phyloP scores from a whole-genome alignment of 305 asterid genomes.

The Solanum chacoense region DNA sequence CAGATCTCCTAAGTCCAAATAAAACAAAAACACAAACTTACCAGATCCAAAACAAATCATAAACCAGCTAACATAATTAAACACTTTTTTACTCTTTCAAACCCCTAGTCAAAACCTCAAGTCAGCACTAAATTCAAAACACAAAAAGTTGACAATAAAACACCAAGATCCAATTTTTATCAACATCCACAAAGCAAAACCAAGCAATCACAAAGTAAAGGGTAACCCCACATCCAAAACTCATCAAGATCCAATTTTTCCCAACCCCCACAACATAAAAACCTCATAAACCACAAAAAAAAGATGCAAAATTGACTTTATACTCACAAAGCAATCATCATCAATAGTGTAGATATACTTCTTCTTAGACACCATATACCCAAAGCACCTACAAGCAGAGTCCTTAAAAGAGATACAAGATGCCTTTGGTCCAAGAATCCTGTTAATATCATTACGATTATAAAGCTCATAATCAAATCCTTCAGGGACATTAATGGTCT shows the following conservation, averaged over 20 bases:
- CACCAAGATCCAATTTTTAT: background rate
- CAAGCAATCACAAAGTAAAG: background rate
- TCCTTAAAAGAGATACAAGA: constrained; percentile 9
- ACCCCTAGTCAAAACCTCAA: background rate
- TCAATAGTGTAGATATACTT: constrained; percentile 7
- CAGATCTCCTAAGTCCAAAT: background rate
- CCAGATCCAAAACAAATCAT: background rate
- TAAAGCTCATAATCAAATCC: constrained; percentile 8
- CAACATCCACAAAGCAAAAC: background rate
- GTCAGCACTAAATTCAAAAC: background rate
- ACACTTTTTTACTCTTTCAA: background rate
- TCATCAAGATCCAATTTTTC: background rate
- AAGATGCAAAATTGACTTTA: background rate
- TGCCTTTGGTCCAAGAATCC: constrained; percentile 9
- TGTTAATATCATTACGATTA: constrained; percentile 2
- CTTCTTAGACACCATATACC: constrained; percentile 8
- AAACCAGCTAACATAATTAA: background rate
- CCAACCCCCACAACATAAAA: background rate
- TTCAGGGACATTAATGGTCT: background rate
- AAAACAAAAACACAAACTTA: background rate
- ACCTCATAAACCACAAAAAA: background rate
- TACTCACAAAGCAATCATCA: constrained; percentile 7
- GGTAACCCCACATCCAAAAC: background rate
- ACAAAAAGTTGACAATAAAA: background rate
- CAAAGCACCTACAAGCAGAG: constrained; percentile 9